These are phyloP conservation scores for Salvia rosmarinus DNA, from an alignment of 257 asterid genomes.

Conservation along the genomic window DNA sequence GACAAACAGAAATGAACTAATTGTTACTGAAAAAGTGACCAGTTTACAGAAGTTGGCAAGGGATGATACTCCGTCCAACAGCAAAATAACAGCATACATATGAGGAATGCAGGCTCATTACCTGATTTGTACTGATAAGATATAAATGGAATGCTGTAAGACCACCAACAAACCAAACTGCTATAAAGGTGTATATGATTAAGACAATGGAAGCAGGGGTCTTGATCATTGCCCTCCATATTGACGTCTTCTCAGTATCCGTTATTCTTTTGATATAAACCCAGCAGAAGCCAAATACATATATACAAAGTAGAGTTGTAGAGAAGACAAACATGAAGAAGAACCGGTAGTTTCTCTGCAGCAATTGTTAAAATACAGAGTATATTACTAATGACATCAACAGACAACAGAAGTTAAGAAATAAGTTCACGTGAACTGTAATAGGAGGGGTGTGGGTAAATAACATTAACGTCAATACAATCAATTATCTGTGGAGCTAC, in stretches of 20 bases:
- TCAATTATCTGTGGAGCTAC: background rate
- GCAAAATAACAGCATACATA: background rate
- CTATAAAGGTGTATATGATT: constrained; percentile 81
- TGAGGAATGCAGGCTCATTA: constrained; percentile 33
- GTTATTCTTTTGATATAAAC: constrained; percentile 79
- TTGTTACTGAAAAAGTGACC: constrained; percentile 8
- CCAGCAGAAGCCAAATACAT: constrained; percentile 94
- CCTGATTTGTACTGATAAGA: constrained; percentile 95
- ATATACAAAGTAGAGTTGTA: constrained; percentile 92
- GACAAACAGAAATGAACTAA: constrained; percentile 1
- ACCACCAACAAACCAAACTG: constrained; percentile 99
- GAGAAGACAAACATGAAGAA: constrained; percentile 99
- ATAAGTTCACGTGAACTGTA: constrained; percentile 3
- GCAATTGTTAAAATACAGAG: constrained; percentile 2
- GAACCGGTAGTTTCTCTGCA: constrained; percentile 98
- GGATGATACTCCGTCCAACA: background rate
- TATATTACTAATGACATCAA: constrained; percentile 8
- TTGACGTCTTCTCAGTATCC: constrained; percentile 61
- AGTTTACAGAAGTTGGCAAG: background rate
- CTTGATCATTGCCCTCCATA: constrained; percentile 93
- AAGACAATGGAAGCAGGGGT: constrained; percentile 93
- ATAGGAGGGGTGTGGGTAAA: background rate
- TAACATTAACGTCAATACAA: background rate
- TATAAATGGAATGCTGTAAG: constrained; percentile 90
- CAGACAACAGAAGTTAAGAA: constrained; percentile 1